These are phyloP conservation scores for Pseudotsuga menziesii DNA, from an alignment of 75 land plant species.

Conservation along the genomic window DNA sequence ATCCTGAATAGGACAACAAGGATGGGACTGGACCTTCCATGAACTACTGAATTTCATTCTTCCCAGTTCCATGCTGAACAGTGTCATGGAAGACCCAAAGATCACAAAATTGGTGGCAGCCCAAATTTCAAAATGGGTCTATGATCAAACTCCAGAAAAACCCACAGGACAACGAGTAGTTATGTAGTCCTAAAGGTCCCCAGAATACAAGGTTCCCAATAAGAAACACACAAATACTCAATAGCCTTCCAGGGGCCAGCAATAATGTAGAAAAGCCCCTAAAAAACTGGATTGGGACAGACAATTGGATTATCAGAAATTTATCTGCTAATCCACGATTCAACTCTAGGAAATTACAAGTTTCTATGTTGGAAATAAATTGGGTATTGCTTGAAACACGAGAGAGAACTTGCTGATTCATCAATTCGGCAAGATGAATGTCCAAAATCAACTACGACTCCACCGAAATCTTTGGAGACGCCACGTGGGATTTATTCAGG, in stretches of 20 bases:
- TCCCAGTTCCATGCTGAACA: conserved; percentile 1
- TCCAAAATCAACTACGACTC: background rate
- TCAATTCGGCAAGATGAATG: background rate
- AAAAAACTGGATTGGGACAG: background rate
- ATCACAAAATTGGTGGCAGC: background rate
- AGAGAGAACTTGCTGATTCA: conserved; percentile 2
- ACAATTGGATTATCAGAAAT: background rate
- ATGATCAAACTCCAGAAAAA: background rate
- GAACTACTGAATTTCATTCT: background rate
- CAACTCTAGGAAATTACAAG: background rate
- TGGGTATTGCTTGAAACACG: background rate
- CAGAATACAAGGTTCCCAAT: background rate
- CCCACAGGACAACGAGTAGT: background rate
- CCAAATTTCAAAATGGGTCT: background rate
- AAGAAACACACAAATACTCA: background rate
- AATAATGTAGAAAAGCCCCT: background rate
- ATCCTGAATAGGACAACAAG: background rate
- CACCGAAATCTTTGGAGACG: background rate
- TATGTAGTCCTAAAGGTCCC: background rate
- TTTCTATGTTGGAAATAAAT: background rate
- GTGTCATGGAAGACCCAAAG: background rate
- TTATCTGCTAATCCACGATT: background rate
- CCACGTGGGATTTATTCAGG: conserved; percentile 1
- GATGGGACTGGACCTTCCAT: background rate
- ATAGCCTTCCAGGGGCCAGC: background rate